phyloP scores from a whole-genome alignment of 2,329 filamentous ascomycete genomes.

The Nannizzia gypsea region DNA sequence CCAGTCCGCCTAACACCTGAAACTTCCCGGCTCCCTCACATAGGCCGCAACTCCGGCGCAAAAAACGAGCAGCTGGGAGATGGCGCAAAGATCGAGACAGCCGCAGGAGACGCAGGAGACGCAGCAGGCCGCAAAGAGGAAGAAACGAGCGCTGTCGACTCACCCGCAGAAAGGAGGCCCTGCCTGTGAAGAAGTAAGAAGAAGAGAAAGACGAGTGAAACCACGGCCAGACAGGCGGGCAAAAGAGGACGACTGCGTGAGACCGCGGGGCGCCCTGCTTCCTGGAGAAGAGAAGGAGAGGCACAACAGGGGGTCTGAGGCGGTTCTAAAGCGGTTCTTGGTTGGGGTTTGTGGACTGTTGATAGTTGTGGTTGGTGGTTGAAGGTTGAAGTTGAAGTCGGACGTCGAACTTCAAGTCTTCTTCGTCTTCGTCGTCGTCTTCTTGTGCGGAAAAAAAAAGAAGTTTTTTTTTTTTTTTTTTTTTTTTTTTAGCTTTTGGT shows the following conservation, averaged over 20 bases:
- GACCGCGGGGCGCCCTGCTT: slow-evolving; percentile 17
- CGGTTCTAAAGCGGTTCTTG: no score
- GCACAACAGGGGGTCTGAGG: slow-evolving; percentile 8
- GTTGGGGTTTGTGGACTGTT: no score
- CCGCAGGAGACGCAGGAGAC: no score
- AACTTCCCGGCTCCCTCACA: no score
- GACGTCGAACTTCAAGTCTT: no score
- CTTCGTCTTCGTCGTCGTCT: no score
- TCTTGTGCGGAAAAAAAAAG: slow-evolving; percentile 4
- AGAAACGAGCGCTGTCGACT: background rate
- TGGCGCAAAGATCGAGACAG: background rate
- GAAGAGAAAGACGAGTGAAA: slow-evolving; percentile 7
- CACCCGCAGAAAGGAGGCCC: slow-evolving; percentile 7
- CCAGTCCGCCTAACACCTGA: no score
- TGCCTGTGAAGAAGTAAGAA: slow-evolving; percentile 4
- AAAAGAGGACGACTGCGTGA: slow-evolving; percentile 8
- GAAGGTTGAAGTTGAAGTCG: no score
- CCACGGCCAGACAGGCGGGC: slow-evolving; percentile 9
- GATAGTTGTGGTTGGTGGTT: no score
- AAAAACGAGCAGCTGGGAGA: background rate
- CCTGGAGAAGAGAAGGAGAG: slow-evolving; percentile 14
- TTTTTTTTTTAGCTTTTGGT: background rate
- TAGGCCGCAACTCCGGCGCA: background rate
- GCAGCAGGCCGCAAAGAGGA: no score
- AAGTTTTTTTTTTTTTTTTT: background rate